Percentiles rank a stretch among this genome's conserved stretches.
phyloP scores from a whole-genome alignment of 352 stramenopile species.

The Phytophthora pluvialis region DNA sequence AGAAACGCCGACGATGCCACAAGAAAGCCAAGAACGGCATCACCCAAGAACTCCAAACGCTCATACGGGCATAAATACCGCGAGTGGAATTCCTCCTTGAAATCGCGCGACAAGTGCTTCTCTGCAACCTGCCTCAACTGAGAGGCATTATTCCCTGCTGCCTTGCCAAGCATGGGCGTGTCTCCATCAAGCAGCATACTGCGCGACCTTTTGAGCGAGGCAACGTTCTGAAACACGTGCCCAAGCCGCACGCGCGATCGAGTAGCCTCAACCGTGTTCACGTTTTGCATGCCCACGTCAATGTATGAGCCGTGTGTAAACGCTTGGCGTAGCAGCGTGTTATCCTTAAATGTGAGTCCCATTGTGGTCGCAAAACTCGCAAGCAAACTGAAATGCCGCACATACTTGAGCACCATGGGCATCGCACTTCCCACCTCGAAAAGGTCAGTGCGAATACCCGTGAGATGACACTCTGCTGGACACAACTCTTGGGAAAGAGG shows the following conservation, averaged over 20 bases:
- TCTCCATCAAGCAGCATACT: constrained; percentile 53
- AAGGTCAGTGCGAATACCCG: constrained; percentile 76
- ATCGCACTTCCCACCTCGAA: constrained; percentile 87
- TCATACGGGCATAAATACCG: constrained; percentile 84
- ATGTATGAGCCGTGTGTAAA: constrained; percentile 89
- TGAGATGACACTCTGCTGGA: constrained; percentile 67
- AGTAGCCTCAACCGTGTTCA: constrained; percentile 82
- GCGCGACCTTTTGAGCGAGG: constrained; percentile 64
- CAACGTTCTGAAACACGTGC: constrained; percentile 75
- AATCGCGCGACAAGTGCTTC: constrained; percentile 70
- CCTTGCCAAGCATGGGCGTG: constrained; percentile 13
- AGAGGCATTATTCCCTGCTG: constrained; percentile 20
- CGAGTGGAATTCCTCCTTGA: constrained; percentile 81
- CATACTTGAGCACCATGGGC: constrained; percentile 87
- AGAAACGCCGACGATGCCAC: constrained; percentile 82
- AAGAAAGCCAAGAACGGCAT: constrained; percentile 85
- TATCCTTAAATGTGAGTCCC: constrained; percentile 73
- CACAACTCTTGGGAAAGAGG: constrained; percentile 48
- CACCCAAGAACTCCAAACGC: constrained; percentile 84
- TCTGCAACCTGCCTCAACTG: constrained; percentile 58
- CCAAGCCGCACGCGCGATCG: constrained; percentile 76
- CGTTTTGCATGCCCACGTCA: constrained; percentile 85
- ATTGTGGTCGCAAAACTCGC: constrained; percentile 69
- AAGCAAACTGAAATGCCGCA: constrained; percentile 77
- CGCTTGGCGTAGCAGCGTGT: constrained; percentile 78